These are phyloP conservation scores for Parachaetomium inaequale DNA, from an alignment of 495 filamentous ascomycete genomes.

Conservation along the genomic window DNA sequence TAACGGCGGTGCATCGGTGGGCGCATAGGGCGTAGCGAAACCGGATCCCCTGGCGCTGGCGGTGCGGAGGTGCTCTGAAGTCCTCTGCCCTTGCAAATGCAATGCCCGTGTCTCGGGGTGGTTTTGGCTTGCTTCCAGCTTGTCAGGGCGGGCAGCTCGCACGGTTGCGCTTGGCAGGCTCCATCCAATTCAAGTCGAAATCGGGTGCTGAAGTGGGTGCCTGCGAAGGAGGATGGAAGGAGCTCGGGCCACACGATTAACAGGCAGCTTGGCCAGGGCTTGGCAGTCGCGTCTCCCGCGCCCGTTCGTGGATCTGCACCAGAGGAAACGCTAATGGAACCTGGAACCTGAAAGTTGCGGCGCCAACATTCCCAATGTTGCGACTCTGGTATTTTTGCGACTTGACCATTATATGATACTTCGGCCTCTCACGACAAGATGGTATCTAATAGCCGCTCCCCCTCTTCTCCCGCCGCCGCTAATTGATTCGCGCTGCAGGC, in stretches of 20 bases:
- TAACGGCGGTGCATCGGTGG: not conserved
- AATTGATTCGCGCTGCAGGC: slow-evolving; percentile 35
- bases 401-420: slow-evolving; percentile 6
- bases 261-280: not conserved
- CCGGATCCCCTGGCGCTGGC: not conserved
- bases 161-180: not conserved
- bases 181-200: not conserved
- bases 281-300: slow-evolving; percentile 16
- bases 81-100: not conserved
- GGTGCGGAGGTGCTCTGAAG: not conserved
- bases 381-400: not conserved
- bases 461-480: not conserved
- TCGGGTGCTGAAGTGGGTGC: not conserved
- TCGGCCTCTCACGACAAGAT: slow-evolving; percentile 11
- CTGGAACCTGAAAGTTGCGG: not conserved
- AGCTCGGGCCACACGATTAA: slow-evolving; percentile 5
- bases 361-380: not conserved
- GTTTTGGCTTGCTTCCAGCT: not conserved
- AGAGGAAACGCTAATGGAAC: not conserved
- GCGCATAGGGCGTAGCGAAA: not conserved
- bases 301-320: not conserved
- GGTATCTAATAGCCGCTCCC: not conserved
- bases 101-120: not conserved
- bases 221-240: not conserved
- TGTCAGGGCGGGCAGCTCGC: not conserved